Base-by-base conservation (phyloP, 108 stramenopile species). In the Nitzschia sp. region DNA sequence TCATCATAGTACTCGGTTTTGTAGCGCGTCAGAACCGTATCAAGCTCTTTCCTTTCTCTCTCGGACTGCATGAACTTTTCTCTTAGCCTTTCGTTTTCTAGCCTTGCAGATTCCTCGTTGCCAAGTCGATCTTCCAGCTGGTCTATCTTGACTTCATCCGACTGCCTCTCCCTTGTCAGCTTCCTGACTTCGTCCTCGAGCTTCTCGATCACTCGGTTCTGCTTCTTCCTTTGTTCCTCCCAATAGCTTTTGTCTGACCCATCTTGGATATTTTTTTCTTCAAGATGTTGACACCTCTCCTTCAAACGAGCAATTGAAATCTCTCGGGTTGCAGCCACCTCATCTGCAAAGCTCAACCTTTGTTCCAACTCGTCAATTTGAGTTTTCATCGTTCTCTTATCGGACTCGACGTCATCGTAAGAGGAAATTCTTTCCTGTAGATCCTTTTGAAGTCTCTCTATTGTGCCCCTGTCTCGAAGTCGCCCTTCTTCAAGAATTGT, bases 161-260 rank as follows among this genome's bases (percentile, higher is more conserved):
- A 31, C 6, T 22, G 17, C 41, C 45, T 31, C 41, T n/a, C 36
- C 23, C 26, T 22, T 17, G 60, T 3, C 1, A 41, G 41, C 25
- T 16, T 44, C 8, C 16, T 41, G 1, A 31, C n/a, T 19, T 61
- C 60, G n/a, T 41, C 21, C 19, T 45, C 19, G 41, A 61, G 31
- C 8, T 61, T 31, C n/a, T 61, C 22, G 1, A 61, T 25, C 6
- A 34, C 32, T 11, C n/a, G 1, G 32, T 22, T 61, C 60, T 44
- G 16, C 21, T 61, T 45, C 13, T 19, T 8, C 13, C 22, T 61
- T 25, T 61, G 60, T 44, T 61, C 60, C 41, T 61, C 41, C 41
- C n/a, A 45, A 22, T 61, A 61, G 1, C 9, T 19, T 41, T 41
- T 61, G 6, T 31, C n/a, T 0, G 60, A 61, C 4, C 38, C 41